These are phyloP conservation scores for Fusarium marasasianum DNA, from an alignment of 2,329 filamentous ascomycete species.

Conservation along the genomic window DNA sequence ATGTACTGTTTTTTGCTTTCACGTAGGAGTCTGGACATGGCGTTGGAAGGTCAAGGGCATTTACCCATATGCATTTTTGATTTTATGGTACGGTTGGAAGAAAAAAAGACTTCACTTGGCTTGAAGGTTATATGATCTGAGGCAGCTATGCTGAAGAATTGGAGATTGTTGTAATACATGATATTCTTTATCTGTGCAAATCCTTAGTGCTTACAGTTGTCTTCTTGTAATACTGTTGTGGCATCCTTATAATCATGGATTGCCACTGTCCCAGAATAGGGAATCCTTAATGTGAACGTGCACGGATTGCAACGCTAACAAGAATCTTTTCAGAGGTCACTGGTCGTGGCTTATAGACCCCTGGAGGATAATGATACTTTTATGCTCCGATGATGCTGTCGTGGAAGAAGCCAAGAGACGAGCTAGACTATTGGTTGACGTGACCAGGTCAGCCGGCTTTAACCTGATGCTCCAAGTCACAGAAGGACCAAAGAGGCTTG, in stretches of 20 bases:
- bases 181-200: constrained; percentile 14
- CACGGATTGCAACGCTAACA: background rate
- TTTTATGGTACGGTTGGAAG: constrained; percentile 36
- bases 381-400: constrained; percentile 17
- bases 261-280: background rate
- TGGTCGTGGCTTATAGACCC: background rate
- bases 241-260: background rate
- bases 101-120: constrained; percentile 33
- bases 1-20: constrained; percentile 9
- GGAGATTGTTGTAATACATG: constrained; percentile 35
- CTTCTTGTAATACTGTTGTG: background rate
- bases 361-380: constrained; percentile 13
- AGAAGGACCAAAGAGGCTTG: constrained; percentile 6
- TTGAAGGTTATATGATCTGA: constrained; percentile 14
- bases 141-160: constrained; percentile 14
- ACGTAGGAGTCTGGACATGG: constrained; percentile 30
- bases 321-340: background rate
- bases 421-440: constrained; percentile 22
- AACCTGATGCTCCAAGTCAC: constrained; percentile 2
- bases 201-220: background rate
- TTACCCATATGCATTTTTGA: constrained; percentile 22
- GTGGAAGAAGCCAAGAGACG: background rate
- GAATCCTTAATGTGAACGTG: background rate
- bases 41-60: constrained; percentile 20
- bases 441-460: constrained; percentile 32